phyloP scores from a whole-genome alignment of 1,139 yeast genomes.

The Hyphopichia khmerensis region DNA sequence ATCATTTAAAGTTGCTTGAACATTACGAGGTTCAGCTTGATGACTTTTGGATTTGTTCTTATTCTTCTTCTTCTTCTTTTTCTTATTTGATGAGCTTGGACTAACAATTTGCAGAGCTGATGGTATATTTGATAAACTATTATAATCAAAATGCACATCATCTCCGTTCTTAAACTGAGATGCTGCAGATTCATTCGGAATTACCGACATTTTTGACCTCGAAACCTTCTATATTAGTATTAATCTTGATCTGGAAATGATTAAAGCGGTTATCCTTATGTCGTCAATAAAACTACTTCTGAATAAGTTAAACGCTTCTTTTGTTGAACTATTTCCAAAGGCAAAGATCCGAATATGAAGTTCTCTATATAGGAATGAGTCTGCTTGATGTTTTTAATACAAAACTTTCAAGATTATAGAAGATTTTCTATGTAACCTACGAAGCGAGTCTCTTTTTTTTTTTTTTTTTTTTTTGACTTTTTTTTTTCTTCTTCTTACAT shows the following conservation, averaged over 20 bases:
- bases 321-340: too few relatives aligned
- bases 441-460: too few relatives aligned
- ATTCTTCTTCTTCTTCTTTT: slow-evolving; percentile 36
- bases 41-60: slow-evolving; percentile 20
- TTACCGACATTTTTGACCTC: slow-evolving; percentile 6
- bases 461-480: too few relatives aligned
- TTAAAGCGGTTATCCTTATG: too few relatives aligned
- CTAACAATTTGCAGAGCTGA: slow-evolving; percentile 3
- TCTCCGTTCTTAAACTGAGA: slow-evolving; percentile 44
- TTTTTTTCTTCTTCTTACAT: too few relatives aligned
- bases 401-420: too few relatives aligned
- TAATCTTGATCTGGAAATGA: background rate
- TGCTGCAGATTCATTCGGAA: slow-evolving; percentile 2
- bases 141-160: slow-evolving; percentile 60
- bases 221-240: background rate
- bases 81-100: slow-evolving; percentile 25
- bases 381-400: too few relatives aligned
- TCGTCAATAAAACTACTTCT: too few relatives aligned
- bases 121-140: slow-evolving; percentile 6
- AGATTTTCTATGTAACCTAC: too few relatives aligned
- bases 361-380: too few relatives aligned
- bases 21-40: slow-evolving; percentile 8
- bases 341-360: too few relatives aligned
- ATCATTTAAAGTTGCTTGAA: slow-evolving; percentile 50
- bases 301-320: too few relatives aligned